Percentiles rank a stretch among this genome's conserved stretches.
phyloP scores from a whole-genome alignment of 257 asterid species.

The Rhazya stricta region DNA sequence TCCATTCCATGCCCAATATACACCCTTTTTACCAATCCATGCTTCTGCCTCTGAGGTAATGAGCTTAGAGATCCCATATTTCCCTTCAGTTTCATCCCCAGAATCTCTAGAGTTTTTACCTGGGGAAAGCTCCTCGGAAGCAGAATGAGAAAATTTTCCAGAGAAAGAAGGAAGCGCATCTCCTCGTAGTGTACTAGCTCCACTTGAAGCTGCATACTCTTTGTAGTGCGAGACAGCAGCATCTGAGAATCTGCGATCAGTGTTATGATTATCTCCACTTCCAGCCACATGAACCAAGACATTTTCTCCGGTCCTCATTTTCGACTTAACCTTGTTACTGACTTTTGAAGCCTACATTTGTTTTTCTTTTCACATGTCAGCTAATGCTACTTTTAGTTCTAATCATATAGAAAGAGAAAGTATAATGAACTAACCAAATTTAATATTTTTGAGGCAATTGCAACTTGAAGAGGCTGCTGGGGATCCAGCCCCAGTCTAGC shows the following conservation, averaged over 20 bases:
- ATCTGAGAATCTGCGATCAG: slow-evolving; percentile 52
- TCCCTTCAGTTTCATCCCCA: slow-evolving; percentile 68
- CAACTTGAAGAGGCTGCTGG: slow-evolving; percentile 77
- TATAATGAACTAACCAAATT: slow-evolving; percentile 55
- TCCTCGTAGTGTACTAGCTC: slow-evolving; percentile 81
- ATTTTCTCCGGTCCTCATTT: slow-evolving; percentile 60
- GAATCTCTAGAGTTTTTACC: slow-evolving; percentile 47
- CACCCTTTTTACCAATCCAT: slow-evolving; percentile 61
- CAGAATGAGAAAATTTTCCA: slow-evolving; percentile 53
- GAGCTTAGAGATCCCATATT: slow-evolving; percentile 62
- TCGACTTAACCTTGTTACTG: slow-evolving; percentile 82
- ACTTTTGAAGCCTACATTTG: slow-evolving; percentile 69
- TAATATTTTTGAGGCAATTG: slow-evolving; percentile 78
- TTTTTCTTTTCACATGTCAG: slow-evolving; percentile 30
- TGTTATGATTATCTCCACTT: slow-evolving; percentile 52
- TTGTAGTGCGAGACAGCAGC: slow-evolving; percentile 39
- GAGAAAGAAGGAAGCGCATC: slow-evolving; percentile 58
- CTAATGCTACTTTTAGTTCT: slow-evolving; percentile 16
- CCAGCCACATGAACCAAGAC: slow-evolving; percentile 56
- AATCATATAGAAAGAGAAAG: slow-evolving; percentile 2
- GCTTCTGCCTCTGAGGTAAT: slow-evolving; percentile 80
- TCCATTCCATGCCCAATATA: slow-evolving; percentile 85
- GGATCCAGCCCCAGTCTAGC: slow-evolving; percentile 66
- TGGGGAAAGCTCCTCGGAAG: slow-evolving; percentile 35
- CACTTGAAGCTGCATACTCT: slow-evolving; percentile 88